Conservation (phyloP, 75 land plant genomes). For the Larix kaempferi region DNA sequence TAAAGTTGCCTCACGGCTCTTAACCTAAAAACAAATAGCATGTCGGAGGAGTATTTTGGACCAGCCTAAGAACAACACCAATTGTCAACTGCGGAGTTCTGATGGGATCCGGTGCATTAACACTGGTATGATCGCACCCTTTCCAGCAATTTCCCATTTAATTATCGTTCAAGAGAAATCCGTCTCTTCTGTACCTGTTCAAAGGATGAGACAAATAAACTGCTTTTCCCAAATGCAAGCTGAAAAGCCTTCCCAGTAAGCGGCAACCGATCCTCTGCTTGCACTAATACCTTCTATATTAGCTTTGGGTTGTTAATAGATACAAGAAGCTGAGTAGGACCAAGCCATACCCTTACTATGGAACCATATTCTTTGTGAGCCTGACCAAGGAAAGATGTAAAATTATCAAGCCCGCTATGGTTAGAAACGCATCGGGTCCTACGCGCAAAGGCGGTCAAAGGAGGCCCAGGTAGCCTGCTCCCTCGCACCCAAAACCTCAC, state of each 20-base stretch:
- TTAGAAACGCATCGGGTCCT: background rate
- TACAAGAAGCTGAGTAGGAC: slow-evolving; percentile 63
- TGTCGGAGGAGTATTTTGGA: too few relatives aligned
- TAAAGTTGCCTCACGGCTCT: too few relatives aligned
- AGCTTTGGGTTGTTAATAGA: slow-evolving; percentile 48
- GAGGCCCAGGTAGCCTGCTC: slow-evolving; percentile 43
- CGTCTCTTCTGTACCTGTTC: slow-evolving; percentile 40
- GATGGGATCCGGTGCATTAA: too few relatives aligned
- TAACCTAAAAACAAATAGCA: too few relatives aligned
- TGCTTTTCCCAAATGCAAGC: slow-evolving; percentile 59
- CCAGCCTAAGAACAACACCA: too few relatives aligned
- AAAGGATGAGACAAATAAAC: slow-evolving; percentile 56
- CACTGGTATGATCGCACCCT: too few relatives aligned
- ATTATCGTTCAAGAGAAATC: slow-evolving; percentile 22
- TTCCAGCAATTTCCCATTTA: slow-evolving; percentile 37
- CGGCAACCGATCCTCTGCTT: slow-evolving; percentile 59
- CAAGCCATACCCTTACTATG: slow-evolving; percentile 57
- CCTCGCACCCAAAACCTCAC: slow-evolving; percentile 41
- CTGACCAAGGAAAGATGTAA: slow-evolving; percentile 20
- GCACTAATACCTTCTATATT: slow-evolving; percentile 38
- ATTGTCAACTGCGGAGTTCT: too few relatives aligned
- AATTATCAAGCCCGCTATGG: background rate
- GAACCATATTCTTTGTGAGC: slow-evolving; percentile 62
- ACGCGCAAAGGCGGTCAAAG: slow-evolving; percentile 35
- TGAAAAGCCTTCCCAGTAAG: slow-evolving; percentile 45